Base-by-base conservation (phyloP, 2,329 filamentous ascomycete genomes). In the Thielaviopsis punctulata region DNA sequence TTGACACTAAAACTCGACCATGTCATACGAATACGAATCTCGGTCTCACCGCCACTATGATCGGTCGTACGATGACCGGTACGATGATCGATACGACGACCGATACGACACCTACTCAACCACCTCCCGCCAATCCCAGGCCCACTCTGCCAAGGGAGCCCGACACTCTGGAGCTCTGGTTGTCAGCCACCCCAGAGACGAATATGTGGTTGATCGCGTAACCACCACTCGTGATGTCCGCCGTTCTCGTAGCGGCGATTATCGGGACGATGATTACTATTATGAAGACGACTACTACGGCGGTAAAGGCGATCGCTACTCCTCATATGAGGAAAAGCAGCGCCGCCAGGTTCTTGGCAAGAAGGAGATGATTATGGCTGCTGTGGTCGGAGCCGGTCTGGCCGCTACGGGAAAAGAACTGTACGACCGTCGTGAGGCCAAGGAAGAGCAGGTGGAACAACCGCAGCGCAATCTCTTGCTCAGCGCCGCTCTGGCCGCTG, bases 391-490 rank as follows among this genome's bases (percentile, higher is more conserved):
- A 43, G 79, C 79, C 50, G 76, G 79, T 27, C 65, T 82, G 21
- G 75, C 77, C n/a, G 75, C 77, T 9, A 79, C 78, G 49, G 76
- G 76, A 49, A 82, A 83, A 64, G 79, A 83, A 61, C 64, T 82
- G 4, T 82, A 73, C 62, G 79, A 83, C 59, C 77, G 79, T 55
- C 73, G 68, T 57, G 75, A 81, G 59, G 76, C 72, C 56, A 73
- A 70, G 57, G 62, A 72, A 52, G 69, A 75, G 3, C 67, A 70
- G 52, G 59, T 57, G 50, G 68, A 74, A 0, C 46, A 53, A 45
- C 65, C 79, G 25, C 68, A 79, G 45, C 74, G 79, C 56, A 82
- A 80, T 59, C 61, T 75, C 21, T 66, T 80, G 15, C 72, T 73
- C 24, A 76, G 77, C 10, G 77, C 75, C 27, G 79, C 78, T 21